Base-by-base conservation (phyloP, 169 alveolate species). In the Cryptosporidium sp. region DNA sequence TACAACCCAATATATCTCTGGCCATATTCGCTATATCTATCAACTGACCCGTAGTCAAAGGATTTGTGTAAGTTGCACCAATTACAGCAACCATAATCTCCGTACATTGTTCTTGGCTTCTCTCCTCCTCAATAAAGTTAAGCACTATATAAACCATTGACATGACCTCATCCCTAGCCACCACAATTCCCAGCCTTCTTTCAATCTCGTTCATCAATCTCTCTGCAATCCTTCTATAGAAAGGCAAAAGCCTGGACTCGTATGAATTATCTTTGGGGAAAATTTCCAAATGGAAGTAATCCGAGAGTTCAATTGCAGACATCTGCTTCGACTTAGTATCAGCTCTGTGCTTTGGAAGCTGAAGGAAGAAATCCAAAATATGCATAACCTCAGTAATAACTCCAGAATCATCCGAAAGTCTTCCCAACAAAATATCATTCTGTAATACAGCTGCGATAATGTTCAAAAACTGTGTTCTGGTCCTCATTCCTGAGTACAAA, bases 81-180 rank as follows among this genome's bases (percentile, higher is more conserved):
- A 80, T 80, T 0, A 80, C 69, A 9, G 89, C 65, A 1, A 43
- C 23, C 16, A 80, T 43, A 23, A 80, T 45, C 35, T 80, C 89
- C 1, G 68, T 26, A 18, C 89, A 80, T 29, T 80, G 89, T 29
- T 62, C 80, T 2, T 31, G 45, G 21, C 61, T 80, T 21, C 89
- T 80, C 16, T 80, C 89, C 21, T 43, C 80, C 37, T 80, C 89
- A 52, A 80, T n/a, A 80, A 80, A 52, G 70, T 80, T 80, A 14
- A 80, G 75, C 35, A 80, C 21, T 16, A 80, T 80, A 23, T 80
- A 80, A 3, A 65, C 23, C 48, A 65, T 50, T 26, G 89, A 59
- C 89, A 80, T 80, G 8, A 48, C 68, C n/a, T 80, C 89, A 33
- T 80, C 89, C 52, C 80, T 37, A 9, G 89, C 89, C 10, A 80